These are phyloP conservation scores for Lecanosticta acicola DNA, from an alignment of 2,329 filamentous ascomycete species.

Conservation along the genomic window DNA sequence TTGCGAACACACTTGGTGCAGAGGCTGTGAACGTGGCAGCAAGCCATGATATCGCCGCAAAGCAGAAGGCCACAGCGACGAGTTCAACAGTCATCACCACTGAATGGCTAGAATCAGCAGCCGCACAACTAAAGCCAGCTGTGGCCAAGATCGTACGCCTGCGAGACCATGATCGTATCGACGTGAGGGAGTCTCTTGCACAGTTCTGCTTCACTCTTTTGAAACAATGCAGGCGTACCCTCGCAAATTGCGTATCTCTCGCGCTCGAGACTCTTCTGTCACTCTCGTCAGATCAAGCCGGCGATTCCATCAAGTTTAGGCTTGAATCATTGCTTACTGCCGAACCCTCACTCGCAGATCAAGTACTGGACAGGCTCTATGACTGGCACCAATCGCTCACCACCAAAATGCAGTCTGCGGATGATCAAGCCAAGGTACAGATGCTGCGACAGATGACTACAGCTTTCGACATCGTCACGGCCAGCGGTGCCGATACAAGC, in stretches of 20 bases:
- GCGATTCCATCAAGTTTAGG: constrained; percentile 29
- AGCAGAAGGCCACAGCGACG: constrained; percentile 4
- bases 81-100: constrained; percentile 30
- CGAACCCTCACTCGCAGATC: constrained; percentile 57
- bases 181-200: constrained; percentile 64
- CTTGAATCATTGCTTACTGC: constrained; percentile 59
- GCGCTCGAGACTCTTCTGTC: constrained; percentile 77
- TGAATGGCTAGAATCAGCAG: constrained; percentile 73
- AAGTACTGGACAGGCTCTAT: constrained; percentile 66
- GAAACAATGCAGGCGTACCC: constrained; percentile 69
- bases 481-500: constrained; percentile 58
- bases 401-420: constrained; percentile 73
- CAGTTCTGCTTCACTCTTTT: constrained; percentile 68
- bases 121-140: constrained; percentile 75
- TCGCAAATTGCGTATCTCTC: constrained; percentile 63
- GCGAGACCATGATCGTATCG: constrained; percentile 61
- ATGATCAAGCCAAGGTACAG: constrained; percentile 69
- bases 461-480: constrained; percentile 60
- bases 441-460: constrained; percentile 72
- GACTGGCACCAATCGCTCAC: constrained; percentile 78
- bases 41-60: background rate
- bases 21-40: background rate
- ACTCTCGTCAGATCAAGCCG: constrained; percentile 51
- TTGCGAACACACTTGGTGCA: constrained; percentile 17
- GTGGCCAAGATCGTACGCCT: constrained; percentile 72